Base-by-base conservation (phyloP, 768 basidiomycete genomes). In the Pleurotus tuber-regium region DNA sequence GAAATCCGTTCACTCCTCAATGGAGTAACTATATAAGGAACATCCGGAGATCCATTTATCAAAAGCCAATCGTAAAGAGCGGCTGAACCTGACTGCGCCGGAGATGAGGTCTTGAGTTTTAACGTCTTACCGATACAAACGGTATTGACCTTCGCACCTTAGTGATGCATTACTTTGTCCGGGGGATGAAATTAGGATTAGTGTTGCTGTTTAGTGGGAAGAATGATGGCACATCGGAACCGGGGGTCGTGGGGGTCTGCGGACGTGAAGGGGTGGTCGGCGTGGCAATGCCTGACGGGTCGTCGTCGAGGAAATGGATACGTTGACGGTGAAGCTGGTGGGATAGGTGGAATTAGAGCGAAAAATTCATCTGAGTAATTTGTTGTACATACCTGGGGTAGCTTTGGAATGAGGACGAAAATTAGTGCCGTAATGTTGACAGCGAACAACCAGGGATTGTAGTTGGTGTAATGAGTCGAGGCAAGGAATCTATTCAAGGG, bases 381-480 rank as follows among this genome's bases (percentile, higher is more conserved):
- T 30, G 26, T 11, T 8, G 29, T 6, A 8, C n/a, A 58, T 68
- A 94, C 94, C 71, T 89, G 84, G 35, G 97, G 97, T n/a, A 98
- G 78, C 70, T 98, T 98, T 24, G 97, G 95, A 57, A 97, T 86
- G 54, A 98, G 81, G 21, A 89, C 89, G 55, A 95, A 73, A 29
- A 79, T 66, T 11, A 90, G 76, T 2, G 92, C 87, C 2, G 87
- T 74, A 54, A 98, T 77, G 63, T 98, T 98, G 63, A 99, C 72
- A 28, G 89, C 84, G 65, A 99, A 99, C 47, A 96, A 61, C 80
- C 89, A 93, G 7, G 91, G 93, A 59, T 99, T 85, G 69, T 98
- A 99, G 61, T 92, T 86, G 14, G 95, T 98, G 76, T 98, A 99
- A 66, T 99, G 97, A 0, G 97, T 99, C 14, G 97, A 98, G 33